A percentile compares a stretch with the other conserved stretches of the same genome.
phyloP scores from a whole-genome alignment of 495 filamentous ascomycete species.

The Penicillium parvum region DNA sequence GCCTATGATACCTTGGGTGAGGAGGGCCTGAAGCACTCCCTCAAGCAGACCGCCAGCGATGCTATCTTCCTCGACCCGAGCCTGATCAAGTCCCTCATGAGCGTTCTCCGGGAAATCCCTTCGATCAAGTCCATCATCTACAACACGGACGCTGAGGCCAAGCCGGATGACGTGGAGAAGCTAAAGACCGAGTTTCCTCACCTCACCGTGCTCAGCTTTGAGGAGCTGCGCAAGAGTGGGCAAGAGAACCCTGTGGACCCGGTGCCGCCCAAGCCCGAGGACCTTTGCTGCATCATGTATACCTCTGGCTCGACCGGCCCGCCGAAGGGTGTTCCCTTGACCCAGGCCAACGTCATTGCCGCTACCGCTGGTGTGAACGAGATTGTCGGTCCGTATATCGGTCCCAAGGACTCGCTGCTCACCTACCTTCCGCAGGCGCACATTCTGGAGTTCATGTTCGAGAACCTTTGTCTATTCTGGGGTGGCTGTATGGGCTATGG shows the following conservation, averaged over 20 bases:
- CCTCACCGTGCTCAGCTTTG: constrained; percentile 74
- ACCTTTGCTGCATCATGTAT: constrained; percentile 99
- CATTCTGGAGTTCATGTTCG: constrained; percentile 97
- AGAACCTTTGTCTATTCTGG: constrained; percentile 90
- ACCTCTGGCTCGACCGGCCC: constrained; percentile 97
- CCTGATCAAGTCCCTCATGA: constrained; percentile 73
- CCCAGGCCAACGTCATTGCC: constrained; percentile 83
- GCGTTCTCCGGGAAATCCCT: constrained; percentile 74
- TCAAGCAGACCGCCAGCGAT: constrained; percentile 80
- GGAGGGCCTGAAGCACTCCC: constrained; percentile 86
- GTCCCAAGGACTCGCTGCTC: constrained; percentile 79
- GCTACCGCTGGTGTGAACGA: constrained; percentile 85
- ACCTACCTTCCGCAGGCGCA: constrained; percentile 93
- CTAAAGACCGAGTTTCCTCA: constrained; percentile 66
- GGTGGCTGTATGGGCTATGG: constrained; percentile 97
- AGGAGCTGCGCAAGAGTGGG: constrained; percentile 78
- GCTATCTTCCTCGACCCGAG: constrained; percentile 87
- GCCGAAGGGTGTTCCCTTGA: constrained; percentile 91
- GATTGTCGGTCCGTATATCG: constrained; percentile 79
- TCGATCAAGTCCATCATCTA: constrained; percentile 83
- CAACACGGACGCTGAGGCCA: constrained; percentile 73
- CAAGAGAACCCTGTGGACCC: constrained; percentile 78
- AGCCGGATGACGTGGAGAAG: constrained; percentile 74
- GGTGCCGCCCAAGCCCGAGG: constrained; percentile 74
- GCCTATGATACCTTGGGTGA: constrained; percentile 97